Conservation (phyloP, 129 eudicot genomes). For the Rutidosis leptorrhynchoides region DNA sequence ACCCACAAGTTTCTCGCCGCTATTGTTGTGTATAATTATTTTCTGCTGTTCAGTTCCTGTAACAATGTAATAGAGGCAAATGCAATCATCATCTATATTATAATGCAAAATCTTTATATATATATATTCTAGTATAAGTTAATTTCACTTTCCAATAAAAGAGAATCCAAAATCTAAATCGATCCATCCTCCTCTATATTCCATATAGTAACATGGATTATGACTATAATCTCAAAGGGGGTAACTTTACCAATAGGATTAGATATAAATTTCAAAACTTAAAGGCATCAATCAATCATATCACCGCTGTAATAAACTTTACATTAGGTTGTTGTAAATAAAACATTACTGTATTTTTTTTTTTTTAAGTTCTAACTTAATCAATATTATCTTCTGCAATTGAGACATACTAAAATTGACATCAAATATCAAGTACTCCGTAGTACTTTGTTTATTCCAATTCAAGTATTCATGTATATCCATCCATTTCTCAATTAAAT, state of each 20-base stretch:
- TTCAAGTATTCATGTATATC: not conserved
- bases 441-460: not conserved
- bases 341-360: too few species aligned
- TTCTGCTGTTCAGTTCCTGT: constrained; percentile 53
- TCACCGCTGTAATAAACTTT: not conserved
- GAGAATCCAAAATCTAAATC: not conserved
- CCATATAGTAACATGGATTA: not conserved
- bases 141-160: not conserved
- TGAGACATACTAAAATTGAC: not conserved
- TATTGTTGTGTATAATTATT: constrained; percentile 42
- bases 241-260: not conserved
- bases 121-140: not conserved
- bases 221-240: not conserved
- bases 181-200: not conserved
- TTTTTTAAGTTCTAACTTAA: not conserved
- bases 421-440: constrained; percentile 1
- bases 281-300: not conserved
- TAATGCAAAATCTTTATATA: constrained; percentile 5
- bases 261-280: not conserved
- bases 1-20: constrained; percentile 76
- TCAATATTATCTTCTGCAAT: not conserved
- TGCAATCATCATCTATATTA: constrained; percentile 10
- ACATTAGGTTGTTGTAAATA: not conserved
- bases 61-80: constrained; percentile 21
- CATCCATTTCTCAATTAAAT: not conserved